Conservation (phyloP, 139 green algal genomes). For the Micractinium sp. region DNA sequence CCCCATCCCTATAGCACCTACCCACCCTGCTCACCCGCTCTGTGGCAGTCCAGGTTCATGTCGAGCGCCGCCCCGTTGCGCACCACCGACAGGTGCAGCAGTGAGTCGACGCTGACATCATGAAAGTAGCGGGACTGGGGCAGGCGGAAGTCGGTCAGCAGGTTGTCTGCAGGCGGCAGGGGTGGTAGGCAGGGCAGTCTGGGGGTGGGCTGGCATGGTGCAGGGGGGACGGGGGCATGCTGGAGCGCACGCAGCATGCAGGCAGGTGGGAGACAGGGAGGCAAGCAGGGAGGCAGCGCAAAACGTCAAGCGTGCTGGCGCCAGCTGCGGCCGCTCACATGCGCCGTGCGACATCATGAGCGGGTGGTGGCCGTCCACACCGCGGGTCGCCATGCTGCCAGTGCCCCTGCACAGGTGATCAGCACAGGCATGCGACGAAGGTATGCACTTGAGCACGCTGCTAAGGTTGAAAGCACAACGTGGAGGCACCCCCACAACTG, state of each 20-base stretch:
- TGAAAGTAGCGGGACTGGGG: slow-evolving; percentile 4
- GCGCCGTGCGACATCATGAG: not conserved
- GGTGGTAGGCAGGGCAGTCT: too few species aligned
- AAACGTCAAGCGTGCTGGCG: not conserved
- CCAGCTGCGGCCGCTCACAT: not conserved
- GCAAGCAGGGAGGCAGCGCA: too few species aligned
- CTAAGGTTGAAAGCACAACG: too few species aligned
- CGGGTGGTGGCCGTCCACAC: slow-evolving; percentile 2
- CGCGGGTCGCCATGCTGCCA: not conserved
- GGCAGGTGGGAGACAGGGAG: too few species aligned
- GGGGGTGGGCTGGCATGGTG: not conserved
- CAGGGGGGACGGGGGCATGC: not conserved
- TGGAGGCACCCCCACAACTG: too few species aligned
- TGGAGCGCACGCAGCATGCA: not conserved
- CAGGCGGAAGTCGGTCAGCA: not conserved
- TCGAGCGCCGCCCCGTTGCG: not conserved
- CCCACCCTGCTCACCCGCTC: not conserved
- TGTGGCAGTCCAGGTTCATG: slow-evolving; percentile 10
- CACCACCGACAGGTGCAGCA: slow-evolving; percentile 9
- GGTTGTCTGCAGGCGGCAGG: not conserved
- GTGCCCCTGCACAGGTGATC: not conserved
- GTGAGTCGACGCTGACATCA: not conserved
- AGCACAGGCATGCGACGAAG: too few species aligned
- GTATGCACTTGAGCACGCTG: too few species aligned
- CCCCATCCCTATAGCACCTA: too few species aligned